Evolutionary conservation across 345 rosid genomes (phyloP).

Genomic region (Rhizophora apiculata): DNA sequence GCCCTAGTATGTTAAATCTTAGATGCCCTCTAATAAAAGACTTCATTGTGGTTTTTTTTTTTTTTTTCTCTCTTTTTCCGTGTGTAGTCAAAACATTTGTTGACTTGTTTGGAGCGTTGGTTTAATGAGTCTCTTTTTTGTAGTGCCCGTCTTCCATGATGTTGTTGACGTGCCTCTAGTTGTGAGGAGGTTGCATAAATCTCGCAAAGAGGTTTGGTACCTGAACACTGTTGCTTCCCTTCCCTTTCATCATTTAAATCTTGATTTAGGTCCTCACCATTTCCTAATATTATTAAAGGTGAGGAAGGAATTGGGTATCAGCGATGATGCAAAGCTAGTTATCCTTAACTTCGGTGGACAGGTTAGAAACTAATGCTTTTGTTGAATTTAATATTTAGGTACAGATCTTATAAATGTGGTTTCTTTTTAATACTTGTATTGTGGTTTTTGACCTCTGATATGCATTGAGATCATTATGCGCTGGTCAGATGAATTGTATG

Average conservation of each 20-base stretch:
- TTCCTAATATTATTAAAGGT: slow-evolving; percentile 42
- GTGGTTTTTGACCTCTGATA: neutral
- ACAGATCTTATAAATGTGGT: neutral
- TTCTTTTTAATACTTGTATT: neutral
- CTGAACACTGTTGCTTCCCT: slow-evolving; percentile 12
- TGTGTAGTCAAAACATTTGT: neutral
- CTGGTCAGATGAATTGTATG: slow-evolving; percentile 1
- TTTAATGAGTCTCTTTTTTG: slow-evolving; percentile 1
- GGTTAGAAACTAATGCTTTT: slow-evolving; percentile 36
- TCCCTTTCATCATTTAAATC: slow-evolving; percentile 1
- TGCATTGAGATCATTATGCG: neutral
- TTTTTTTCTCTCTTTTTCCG: neutral
- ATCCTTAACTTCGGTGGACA: slow-evolving; percentile 98
- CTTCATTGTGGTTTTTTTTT: neutral
- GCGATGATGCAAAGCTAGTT: slow-evolving; percentile 76
- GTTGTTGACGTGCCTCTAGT: slow-evolving; percentile 92
- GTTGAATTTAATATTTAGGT: neutral
- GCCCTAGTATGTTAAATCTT: slow-evolving; percentile 71
- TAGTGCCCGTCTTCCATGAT: slow-evolving; percentile 99
- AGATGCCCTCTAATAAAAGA: neutral
- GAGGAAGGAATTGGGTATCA: slow-evolving; percentile 81
- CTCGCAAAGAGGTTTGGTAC: slow-evolving; percentile 75
- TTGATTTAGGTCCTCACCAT: slow-evolving; percentile 7
- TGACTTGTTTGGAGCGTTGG: neutral
- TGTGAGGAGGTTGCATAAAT: slow-evolving; percentile 88